phyloP scores from a whole-genome alignment of 1,284 basidiomycete species.

The Polyporus tsugae region DNA sequence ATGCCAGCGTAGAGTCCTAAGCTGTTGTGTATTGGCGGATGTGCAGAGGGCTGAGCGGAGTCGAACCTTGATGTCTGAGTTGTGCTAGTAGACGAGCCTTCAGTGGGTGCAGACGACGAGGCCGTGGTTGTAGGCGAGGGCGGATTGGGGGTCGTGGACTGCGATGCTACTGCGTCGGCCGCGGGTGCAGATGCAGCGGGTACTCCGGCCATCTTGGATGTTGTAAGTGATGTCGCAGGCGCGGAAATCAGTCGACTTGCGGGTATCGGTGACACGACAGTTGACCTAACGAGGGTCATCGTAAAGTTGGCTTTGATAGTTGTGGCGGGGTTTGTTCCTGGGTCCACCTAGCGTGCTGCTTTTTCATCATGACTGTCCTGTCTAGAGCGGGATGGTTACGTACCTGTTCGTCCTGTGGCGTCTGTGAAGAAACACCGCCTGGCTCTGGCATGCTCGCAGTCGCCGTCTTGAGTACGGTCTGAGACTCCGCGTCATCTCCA shows the following conservation, averaged over 20 bases:
- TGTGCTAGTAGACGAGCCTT: background rate
- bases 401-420: background rate
- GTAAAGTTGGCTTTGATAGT: background rate
- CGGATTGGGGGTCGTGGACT: background rate
- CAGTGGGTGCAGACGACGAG: background rate
- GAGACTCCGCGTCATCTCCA: background rate
- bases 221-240: background rate
- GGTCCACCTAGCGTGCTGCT: background rate
- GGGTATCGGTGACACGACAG: background rate
- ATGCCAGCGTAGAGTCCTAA: constrained; percentile 35
- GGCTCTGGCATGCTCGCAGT: background rate
- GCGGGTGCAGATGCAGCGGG: background rate
- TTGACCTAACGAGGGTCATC: background rate
- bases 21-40: background rate
- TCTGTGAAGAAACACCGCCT: background rate
- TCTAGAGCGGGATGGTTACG: background rate
- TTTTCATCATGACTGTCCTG: background rate
- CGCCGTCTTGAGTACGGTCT: background rate
- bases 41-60: constrained; percentile 9
- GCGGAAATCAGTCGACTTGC: background rate
- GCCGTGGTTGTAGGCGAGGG: constrained; percentile 2
- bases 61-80: constrained; percentile 9
- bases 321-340: too few relatives aligned
- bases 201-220: background rate
- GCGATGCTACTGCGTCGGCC: background rate